Percentiles rank a stretch among this genome's conserved stretches.
These are phyloP conservation scores for Endoconidiophora polonica DNA, from an alignment of 2,329 filamentous ascomycete genomes.

Conservation along the genomic window DNA sequence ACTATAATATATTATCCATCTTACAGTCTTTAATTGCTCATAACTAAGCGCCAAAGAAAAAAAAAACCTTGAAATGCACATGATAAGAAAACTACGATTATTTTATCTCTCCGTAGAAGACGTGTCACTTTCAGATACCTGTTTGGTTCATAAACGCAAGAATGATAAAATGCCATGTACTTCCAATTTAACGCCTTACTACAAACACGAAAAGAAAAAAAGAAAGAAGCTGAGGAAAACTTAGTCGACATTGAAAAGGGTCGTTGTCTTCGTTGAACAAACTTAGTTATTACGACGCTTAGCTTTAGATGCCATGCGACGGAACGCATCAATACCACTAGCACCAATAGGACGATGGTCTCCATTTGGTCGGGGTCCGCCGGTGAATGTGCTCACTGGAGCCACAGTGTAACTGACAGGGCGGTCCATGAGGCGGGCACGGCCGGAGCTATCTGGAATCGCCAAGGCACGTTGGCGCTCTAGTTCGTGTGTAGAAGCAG, in stretches of 20 bases:
- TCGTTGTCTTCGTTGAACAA: background rate
- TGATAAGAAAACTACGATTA: too few relatives aligned
- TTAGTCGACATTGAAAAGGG: background rate
- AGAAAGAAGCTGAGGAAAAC: background rate
- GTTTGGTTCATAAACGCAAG: background rate
- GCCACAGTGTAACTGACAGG: conserved; percentile 43
- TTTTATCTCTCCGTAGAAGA: too few relatives aligned
- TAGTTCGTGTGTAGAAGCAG: conserved; percentile 26
- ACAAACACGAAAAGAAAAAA: background rate
- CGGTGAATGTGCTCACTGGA: conserved; percentile 44
- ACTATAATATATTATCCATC: too few relatives aligned
- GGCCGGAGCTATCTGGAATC: conserved; percentile 36
- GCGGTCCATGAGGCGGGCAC: conserved; percentile 37
- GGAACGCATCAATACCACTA: conserved; percentile 47
- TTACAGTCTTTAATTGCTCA: too few relatives aligned
- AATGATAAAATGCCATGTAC: background rate
- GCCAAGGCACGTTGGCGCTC: conserved; percentile 43
- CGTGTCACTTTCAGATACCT: too few relatives aligned
- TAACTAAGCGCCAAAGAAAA: too few relatives aligned
- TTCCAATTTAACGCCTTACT: background rate
- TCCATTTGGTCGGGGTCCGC: conserved; percentile 19
- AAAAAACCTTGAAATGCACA: too few relatives aligned
- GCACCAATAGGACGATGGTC: conserved; percentile 43
- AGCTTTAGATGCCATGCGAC: conserved; percentile 46
- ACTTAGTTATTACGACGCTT: conserved; percentile 28